Evolutionary conservation across 202 grass and related monocot genomes (phyloP), one percentile per base, ranked within the genome.

Genomic region (Dendrocalamus latiflorus): DNA sequence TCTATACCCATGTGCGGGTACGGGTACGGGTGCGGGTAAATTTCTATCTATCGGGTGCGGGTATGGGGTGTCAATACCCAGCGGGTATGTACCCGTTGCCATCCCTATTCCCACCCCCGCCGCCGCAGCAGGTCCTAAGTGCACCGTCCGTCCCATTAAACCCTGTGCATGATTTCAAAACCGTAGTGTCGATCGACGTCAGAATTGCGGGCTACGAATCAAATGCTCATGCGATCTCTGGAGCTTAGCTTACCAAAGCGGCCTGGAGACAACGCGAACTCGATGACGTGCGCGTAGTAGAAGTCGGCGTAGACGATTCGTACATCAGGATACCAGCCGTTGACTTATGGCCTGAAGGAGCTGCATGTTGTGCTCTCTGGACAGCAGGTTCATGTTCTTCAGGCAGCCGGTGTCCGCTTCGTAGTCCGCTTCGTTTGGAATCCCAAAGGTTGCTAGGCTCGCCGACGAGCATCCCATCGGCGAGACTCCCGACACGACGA

Each of bases 401-500:
- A 93, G 72, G 85, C 85, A 93, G 42, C 82, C 82, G 6, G 86
- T 93, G 37, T 16, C 39, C 9, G 82, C 48, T 9, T 93, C 88
- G 69, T 86, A 86, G n/a, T 58, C 71, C 6, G 30, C 24, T 2
- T 20, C 15, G 17, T 50, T 60, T 7, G 37, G 7, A 38, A 38
- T 38, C 37, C 37, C 37, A 38, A 38, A 38, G 6, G 37, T 38
- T 38, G 37, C 72, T 7, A 87, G 55, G 60, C 70, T 79, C 20
- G 7, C 26, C 8, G 84, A 56, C 16, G 39, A 48, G 65, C 87
- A 89, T 3, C 90, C 84, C 8, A 82, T 24, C 54, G 91, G 84
- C 24, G 56, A 14, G 16, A 72, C 17, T 9, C 81, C 87, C 2
- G 81, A 69, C 28, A 93, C 53, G 5, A 93, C 49, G 6, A 90